Evolutionary conservation across 176 grass and related monocot species (phyloP).

Genomic region (Paspalum notatum): DNA sequence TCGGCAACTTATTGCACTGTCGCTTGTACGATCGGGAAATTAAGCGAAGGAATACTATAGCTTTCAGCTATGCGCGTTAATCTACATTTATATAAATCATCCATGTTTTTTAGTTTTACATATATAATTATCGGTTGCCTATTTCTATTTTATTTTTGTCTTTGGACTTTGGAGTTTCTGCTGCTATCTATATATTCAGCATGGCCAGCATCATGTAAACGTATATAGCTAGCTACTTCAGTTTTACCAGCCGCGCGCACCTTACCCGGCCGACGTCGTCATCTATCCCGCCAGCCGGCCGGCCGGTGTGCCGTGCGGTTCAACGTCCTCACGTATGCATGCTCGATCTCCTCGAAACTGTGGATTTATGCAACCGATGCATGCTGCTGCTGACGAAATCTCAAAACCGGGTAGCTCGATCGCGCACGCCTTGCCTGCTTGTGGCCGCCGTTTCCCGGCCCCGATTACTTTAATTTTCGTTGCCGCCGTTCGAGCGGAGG

Average conservation of each 20-base stretch:
- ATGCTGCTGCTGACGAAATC: conserved; percentile 22
- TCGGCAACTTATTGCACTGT: conserved; percentile 40
- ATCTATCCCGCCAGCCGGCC: neutral
- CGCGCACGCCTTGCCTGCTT: neutral
- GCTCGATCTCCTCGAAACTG: conserved; percentile 11
- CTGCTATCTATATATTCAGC: no score
- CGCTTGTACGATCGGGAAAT: conserved; percentile 14
- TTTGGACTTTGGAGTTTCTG: no score
- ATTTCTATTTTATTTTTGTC: no score
- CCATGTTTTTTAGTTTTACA: no score
- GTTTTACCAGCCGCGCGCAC: neutral
- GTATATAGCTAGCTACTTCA: neutral
- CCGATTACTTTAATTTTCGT: neutral
- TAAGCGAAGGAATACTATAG: conserved; percentile 5
- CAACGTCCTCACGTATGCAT: conserved; percentile 23
- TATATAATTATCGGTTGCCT: no score
- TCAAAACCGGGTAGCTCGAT: neutral
- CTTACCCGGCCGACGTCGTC: neutral
- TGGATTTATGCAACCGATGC: conserved; percentile 21
- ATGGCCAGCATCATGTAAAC: neutral
- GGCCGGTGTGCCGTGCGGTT: conserved; percentile 28
- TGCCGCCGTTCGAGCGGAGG: neutral
- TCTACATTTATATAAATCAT: no score
- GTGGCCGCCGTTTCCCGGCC: conserved; percentile 21
- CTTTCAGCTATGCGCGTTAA: neutral